phyloP scores from a whole-genome alignment of 352 stramenopile species.

The Achlya hypogyna region DNA sequence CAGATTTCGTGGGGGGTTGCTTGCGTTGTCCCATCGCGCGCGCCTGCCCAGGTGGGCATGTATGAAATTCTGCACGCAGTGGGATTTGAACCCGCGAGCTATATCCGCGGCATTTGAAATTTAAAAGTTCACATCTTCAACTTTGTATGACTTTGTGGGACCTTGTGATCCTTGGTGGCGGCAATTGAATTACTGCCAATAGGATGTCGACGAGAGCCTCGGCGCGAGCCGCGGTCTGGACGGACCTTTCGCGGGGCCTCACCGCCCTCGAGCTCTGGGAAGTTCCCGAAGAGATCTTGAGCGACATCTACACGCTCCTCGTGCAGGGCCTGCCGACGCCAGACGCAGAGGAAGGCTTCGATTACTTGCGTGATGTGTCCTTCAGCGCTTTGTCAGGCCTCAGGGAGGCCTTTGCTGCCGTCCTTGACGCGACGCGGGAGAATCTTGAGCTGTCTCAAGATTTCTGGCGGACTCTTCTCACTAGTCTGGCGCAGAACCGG shows the following conservation, averaged over 20 bases:
- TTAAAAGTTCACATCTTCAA: no score
- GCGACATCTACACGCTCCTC: neutral
- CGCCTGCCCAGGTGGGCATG: no score
- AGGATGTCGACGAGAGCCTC: neutral
- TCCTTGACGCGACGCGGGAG: neutral
- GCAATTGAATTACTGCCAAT: neutral
- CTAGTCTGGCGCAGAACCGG: neutral
- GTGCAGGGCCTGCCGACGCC: neutral
- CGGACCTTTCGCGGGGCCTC: neutral
- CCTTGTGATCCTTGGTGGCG: no score
- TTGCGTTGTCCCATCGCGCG: no score
- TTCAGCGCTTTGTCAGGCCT: neutral
- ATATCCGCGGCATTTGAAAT: no score
- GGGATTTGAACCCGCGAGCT: no score
- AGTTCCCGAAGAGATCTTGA: neutral
- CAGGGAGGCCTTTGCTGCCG: neutral
- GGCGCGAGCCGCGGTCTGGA: neutral
- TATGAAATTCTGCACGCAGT: no score
- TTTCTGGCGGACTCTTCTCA: neutral
- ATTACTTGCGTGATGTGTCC: neutral
- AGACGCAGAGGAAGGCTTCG: neutral
- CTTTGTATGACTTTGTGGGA: no score
- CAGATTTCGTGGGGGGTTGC: no score
- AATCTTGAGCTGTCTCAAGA: neutral
- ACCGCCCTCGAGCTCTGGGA: neutral